These are phyloP conservation scores for Ajuga chamaepitys DNA, from an alignment of 257 asterid species.

Conservation along the genomic window DNA sequence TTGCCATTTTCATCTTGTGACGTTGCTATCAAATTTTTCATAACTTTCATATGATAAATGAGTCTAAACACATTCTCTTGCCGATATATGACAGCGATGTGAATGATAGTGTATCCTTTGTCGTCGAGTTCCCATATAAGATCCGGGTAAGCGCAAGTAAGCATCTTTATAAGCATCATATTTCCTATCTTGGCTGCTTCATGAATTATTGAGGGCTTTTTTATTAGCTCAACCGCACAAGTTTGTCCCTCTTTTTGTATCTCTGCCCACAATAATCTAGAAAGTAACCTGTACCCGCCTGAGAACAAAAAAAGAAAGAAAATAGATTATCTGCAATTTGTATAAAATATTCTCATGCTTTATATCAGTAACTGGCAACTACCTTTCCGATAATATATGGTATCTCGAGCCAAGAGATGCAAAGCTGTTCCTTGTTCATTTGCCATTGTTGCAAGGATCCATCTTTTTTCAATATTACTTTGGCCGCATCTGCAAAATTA, in stretches of 20 bases:
- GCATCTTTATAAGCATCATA: slow-evolving; percentile 10
- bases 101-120: background rate
- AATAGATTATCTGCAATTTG: too few relatives aligned
- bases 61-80: background rate
- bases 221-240: background rate
- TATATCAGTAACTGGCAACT: too few relatives aligned
- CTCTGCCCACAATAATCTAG: background rate
- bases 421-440: background rate
- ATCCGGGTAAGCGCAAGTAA: slow-evolving; percentile 7
- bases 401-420: background rate
- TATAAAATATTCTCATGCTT: too few relatives aligned
- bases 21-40: background rate
- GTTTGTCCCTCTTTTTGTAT: background rate
- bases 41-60: background rate
- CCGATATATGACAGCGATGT: slow-evolving; percentile 2
- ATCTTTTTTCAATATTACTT: background rate
- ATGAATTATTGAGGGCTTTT: background rate
- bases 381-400: too few relatives aligned
- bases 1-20: background rate
- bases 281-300: background rate
- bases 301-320: too few relatives aligned
- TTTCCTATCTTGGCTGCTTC: slow-evolving; percentile 21
- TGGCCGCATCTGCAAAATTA: background rate
- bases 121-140: background rate
- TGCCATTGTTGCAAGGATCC: background rate